Evolutionary conservation across 306 rosid species (phyloP), one percentile per base, ranked within the genome.

Genomic region (Morella rubra): DNA sequence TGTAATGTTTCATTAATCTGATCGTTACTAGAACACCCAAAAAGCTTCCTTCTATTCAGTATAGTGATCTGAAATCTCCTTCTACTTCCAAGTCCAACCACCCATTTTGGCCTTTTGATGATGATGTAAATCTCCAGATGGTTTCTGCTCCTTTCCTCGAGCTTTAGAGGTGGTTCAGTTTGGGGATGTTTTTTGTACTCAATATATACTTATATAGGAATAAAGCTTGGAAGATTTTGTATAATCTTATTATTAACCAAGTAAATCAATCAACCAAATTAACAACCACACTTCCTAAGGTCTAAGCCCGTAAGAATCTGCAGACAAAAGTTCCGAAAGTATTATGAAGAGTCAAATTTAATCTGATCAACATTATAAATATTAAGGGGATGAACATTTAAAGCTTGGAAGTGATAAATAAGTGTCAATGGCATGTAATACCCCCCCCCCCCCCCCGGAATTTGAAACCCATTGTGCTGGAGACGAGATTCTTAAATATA

Each of bases 101-200:
- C 32, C 22, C 12, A 3, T 65, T 66, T 66, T 42, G 18, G 14
- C 44, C 8, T 16, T 42, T 42, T 66, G 50, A 66, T n/a, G 50
- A 66, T 42, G 24, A 42, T 66, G 71, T 66, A 42, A 66, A 42
- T 18, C 22, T 20, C 13, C 13, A 24, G 5, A 22, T 59, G 65
- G 65, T 49, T 24, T 59, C 42, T 42, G 49, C 51, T 66, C 71
- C 71, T 42, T 18, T n/a, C 71, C 42, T 66, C 50, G 71, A 42
- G 71, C 71, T 18, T 5, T 42, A 18, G 13, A 16, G 71, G 71
- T 66, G 71, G 71, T 66, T 65, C 32, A 44, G 68, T 42, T 66
- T 66, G 71, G 41, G 71, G 51, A 42, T 66, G 71, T 66, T 60
- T 60, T 8, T 66, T 42, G 50, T 66, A 66, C 27, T 5, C 18